A percentile compares a stretch with the other conserved stretches of the same genome.
Evolutionary conservation across 2,329 filamentous ascomycete genomes (phyloP).

Genomic region (Hymenoscyphus linearis): DNA sequence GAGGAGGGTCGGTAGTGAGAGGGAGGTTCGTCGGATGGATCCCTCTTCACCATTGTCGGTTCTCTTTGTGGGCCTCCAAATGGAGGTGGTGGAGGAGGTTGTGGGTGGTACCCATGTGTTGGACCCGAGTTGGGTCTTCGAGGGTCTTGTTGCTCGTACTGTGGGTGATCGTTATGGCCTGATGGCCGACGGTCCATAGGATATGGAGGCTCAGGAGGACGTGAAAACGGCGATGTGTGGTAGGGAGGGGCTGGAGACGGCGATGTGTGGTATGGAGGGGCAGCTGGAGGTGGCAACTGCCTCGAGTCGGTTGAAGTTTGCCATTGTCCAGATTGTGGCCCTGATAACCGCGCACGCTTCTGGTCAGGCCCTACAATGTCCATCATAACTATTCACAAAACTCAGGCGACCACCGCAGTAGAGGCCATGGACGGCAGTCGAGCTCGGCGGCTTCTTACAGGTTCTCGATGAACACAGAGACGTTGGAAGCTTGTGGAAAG

Average conservation of each 20-base stretch:
- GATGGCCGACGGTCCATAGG: slow-evolving; percentile 49
- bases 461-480: slow-evolving; percentile 26
- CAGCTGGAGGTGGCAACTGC: slow-evolving; percentile 33
- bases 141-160: slow-evolving; percentile 42
- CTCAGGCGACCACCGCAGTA: slow-evolving; percentile 29
- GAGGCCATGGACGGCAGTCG: slow-evolving; percentile 35
- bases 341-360: slow-evolving; percentile 54
- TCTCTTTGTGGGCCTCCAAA: slow-evolving; percentile 43
- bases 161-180: slow-evolving; percentile 43
- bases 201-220: slow-evolving; percentile 34
- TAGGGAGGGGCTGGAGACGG: slow-evolving; percentile 26
- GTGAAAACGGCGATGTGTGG: slow-evolving; percentile 27
- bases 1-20: slow-evolving; percentile 34
- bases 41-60: slow-evolving; percentile 48
- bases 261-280: slow-evolving; percentile 23
- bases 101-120: slow-evolving; percentile 23
- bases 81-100: slow-evolving; percentile 31
- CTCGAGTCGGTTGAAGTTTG: slow-evolving; percentile 42
- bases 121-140: slow-evolving; percentile 27
- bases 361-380: slow-evolving; percentile 53
- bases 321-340: slow-evolving; percentile 37
- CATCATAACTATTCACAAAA: slow-evolving; percentile 43
- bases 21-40: slow-evolving; percentile 35
- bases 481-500: slow-evolving; percentile 21
- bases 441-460: slow-evolving; percentile 32